Evolutionary conservation across 176 grass and related monocot species (phyloP), one percentile per base, ranked within the genome.

Genomic region (Hordeum vulgare): DNA sequence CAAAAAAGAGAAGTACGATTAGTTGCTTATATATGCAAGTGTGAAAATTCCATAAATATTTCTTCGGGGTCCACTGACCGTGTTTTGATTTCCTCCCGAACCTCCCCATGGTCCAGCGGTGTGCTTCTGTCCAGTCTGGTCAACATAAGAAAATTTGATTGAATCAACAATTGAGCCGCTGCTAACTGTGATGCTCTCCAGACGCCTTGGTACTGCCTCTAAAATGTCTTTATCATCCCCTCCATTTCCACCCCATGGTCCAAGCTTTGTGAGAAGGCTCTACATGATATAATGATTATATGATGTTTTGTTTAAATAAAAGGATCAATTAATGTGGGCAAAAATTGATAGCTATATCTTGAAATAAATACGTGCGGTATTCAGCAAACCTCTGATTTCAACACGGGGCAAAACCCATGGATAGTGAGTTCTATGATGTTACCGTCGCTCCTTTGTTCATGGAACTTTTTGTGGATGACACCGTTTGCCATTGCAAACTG

Each of bases 191-290:
- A 78, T 18, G 13, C 23, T 41, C 18, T 61, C 56, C 6, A 78
- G 13, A 78, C 57, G 35, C 0, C 23, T 61, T 27, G 76, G 58
- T 20, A 35, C 34, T 35, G n/a, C 5, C 23, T 78, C 36, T 1
- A 13, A 11, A 13, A 61, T 41, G 37, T 78, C 75, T 26, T 9
- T 24, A 26, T 36, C 23, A 6, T 0, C 1, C 0, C 75, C 75
- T 61, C 75, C 75, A 24, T 40, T 49, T 78, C 57, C 75, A 18
- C 75, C 75, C 54, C 75, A 78, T 27, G 75, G 56, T 6, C 75
- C 75, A 78, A 41, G 5, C 35, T 78, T 78, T 8, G n/a, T 41
- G 56, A 3, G 2, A 10, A 10, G 35, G 31, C 6, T 58, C 75
- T 77, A 8, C 53, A 59, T 4, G 5, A 3, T 57, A 57, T n/a